Evolutionary conservation across 495 filamentous ascomycete species (phyloP).

Genomic region (Lichenothelia convexa): DNA sequence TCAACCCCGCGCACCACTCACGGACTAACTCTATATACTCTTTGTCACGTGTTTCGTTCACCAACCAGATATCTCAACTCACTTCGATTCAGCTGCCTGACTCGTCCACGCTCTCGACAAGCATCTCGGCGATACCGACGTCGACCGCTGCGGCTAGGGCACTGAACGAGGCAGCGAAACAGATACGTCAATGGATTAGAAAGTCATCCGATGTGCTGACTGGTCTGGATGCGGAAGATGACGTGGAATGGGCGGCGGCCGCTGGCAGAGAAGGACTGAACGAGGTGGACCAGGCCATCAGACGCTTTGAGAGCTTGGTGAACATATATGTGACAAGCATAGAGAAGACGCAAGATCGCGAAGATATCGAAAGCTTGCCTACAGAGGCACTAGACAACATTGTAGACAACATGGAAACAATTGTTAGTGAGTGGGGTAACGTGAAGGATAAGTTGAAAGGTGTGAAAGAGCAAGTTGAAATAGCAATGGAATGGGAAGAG

Average conservation of each 20-base stretch:
- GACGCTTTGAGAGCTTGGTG: constrained; percentile 68
- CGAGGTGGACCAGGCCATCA: constrained; percentile 74
- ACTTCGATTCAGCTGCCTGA: constrained; percentile 73
- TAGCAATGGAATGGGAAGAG: constrained; percentile 98
- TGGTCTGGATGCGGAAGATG: constrained; percentile 80
- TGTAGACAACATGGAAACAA: constrained; percentile 72
- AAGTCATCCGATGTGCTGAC: constrained; percentile 74
- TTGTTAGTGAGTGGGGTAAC: constrained; percentile 65
- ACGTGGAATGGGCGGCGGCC: constrained; percentile 92
- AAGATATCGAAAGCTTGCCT: constrained; percentile 53
- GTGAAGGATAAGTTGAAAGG: constrained; percentile 54
- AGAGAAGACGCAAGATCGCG: constrained; percentile 66
- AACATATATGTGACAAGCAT: constrained; percentile 80
- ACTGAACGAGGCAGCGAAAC: constrained; percentile 63
- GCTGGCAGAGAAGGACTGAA: constrained; percentile 77
- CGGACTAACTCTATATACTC: constrained; percentile 72
- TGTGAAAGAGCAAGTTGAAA: constrained; percentile 78
- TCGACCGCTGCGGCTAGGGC: constrained; percentile 61
- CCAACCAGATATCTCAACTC: constrained; percentile 72
- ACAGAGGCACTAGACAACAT: constrained; percentile 47
- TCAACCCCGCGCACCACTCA: constrained; percentile 28
- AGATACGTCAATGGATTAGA: constrained; percentile 80
- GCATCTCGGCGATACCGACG: constrained; percentile 64
- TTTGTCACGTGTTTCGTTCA: constrained; percentile 73
- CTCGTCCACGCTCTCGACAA: constrained; percentile 58